phyloP scores from a whole-genome alignment of 1,284 basidiomycete species.

The Moniliophthora roreri region DNA sequence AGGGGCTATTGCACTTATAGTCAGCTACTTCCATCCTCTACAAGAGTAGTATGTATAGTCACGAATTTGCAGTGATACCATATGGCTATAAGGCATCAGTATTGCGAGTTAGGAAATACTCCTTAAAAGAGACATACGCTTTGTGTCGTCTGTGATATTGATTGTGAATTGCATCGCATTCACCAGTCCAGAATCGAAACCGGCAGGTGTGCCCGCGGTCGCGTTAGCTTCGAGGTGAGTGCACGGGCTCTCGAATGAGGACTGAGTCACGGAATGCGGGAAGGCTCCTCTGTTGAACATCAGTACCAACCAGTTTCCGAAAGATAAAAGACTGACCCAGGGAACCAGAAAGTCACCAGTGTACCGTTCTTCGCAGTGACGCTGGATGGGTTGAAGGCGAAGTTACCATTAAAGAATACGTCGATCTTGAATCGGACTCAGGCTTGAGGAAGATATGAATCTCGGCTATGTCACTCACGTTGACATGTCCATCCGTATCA shows the following conservation, averaged over 20 bases:
- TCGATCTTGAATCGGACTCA: slow-evolving; percentile 44
- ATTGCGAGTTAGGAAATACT: neutral
- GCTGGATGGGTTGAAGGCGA: slow-evolving; percentile 45
- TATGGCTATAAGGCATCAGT: slow-evolving; percentile 38
- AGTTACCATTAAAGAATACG: slow-evolving; percentile 38
- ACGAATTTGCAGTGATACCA: slow-evolving; percentile 68
- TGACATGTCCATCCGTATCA: slow-evolving; percentile 38
- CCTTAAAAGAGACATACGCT: slow-evolving; percentile 34
- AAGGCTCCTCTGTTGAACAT: slow-evolving; percentile 17
- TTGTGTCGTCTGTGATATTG: slow-evolving; percentile 46
- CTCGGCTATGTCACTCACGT: slow-evolving; percentile 33
- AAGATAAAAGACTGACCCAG: slow-evolving; percentile 32
- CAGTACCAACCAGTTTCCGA: neutral
- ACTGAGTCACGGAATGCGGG: slow-evolving; percentile 56
- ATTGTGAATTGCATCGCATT: slow-evolving; percentile 42
- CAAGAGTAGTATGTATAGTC: neutral
- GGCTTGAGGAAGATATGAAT: no score
- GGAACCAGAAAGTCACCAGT: slow-evolving; percentile 54
- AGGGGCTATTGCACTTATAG: slow-evolving; percentile 21
- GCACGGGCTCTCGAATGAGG: slow-evolving; percentile 48
- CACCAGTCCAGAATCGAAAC: slow-evolving; percentile 54
- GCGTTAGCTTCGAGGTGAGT: slow-evolving; percentile 39
- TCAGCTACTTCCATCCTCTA: neutral
- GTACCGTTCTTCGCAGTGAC: slow-evolving; percentile 49
- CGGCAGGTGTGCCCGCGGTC: slow-evolving; percentile 30